Percentiles rank a stretch among this genome's conserved stretches.
phyloP scores from a whole-genome alignment of 331 rosid species.

The Quercus tomentella region DNA sequence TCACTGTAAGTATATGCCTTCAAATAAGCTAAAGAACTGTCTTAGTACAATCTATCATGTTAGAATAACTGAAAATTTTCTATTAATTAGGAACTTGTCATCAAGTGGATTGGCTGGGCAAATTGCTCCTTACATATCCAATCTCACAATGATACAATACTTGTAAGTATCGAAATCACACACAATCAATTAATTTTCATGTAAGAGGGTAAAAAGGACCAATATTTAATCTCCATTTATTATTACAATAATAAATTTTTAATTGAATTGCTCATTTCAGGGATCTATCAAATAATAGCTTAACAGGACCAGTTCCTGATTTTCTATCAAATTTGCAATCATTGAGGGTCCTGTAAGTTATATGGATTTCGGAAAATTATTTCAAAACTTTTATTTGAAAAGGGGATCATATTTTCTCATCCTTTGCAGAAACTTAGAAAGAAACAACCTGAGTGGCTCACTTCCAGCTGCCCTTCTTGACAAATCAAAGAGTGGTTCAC shows the following conservation, averaged over 20 bases:
- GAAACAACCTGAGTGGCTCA: conserved; percentile 46
- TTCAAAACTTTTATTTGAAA: background rate
- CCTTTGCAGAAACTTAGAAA: conserved; percentile 49
- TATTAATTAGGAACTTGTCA: conserved; percentile 3
- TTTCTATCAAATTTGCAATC: conserved; percentile 30
- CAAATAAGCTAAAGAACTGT: no score
- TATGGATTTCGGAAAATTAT: background rate
- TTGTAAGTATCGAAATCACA: conserved; percentile 35
- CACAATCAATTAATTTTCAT: background rate
- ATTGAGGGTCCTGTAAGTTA: conserved; percentile 50
- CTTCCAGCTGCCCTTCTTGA: conserved; percentile 37
- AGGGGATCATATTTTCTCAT: background rate
- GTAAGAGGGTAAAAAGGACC: background rate
- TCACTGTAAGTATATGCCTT: background rate
- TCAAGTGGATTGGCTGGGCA: conserved; percentile 18
- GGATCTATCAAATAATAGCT: conserved; percentile 59
- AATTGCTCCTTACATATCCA: conserved; percentile 14
- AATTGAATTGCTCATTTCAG: conserved; percentile 33
- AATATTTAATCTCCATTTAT: background rate
- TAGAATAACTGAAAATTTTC: no score
- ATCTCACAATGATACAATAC: conserved; percentile 30
- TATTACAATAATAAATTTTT: background rate
- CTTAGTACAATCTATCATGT: no score
- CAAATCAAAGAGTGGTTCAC: conserved; percentile 28
- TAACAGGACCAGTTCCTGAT: conserved; percentile 45